phyloP scores from a whole-genome alignment of 1,284 basidiomycete species.

The Entoloma clypeatum region DNA sequence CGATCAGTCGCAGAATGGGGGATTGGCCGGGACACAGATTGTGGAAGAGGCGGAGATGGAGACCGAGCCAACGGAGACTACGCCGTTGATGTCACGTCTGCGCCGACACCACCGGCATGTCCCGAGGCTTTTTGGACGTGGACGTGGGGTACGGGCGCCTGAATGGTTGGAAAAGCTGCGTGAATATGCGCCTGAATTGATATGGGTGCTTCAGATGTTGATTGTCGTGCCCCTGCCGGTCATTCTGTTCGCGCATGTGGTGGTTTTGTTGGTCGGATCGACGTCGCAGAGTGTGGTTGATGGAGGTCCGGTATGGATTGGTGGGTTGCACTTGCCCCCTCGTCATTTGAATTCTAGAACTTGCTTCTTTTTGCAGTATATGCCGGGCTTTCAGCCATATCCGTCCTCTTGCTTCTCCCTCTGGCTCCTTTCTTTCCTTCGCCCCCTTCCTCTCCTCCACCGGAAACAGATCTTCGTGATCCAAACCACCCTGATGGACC shows the following conservation, averaged over 20 bases:
- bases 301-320: constrained; percentile 47
- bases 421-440: constrained; percentile 33
- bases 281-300: constrained; percentile 61
- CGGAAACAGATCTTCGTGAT: too few species aligned
- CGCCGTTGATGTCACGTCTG: constrained; percentile 36
- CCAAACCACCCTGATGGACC: too few species aligned
- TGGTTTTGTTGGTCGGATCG: constrained; percentile 45
- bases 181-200: constrained; percentile 36
- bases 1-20: constrained; percentile 11
- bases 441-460: constrained; percentile 7
- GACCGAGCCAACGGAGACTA: constrained; percentile 40
- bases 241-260: constrained; percentile 54
- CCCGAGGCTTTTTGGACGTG: too few species aligned
- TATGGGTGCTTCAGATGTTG: constrained; percentile 65
- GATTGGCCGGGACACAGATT: not conserved
- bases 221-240: constrained; percentile 55
- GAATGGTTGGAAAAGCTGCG: constrained; percentile 2
- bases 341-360: constrained; percentile 4
- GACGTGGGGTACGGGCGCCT: too few species aligned
- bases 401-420: constrained; percentile 53
- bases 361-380: constrained; percentile 44
- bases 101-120: too few species aligned
- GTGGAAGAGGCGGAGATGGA: constrained; percentile 1
- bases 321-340: constrained; percentile 33
- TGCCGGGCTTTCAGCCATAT: constrained; percentile 38